These are phyloP conservation scores for Hypoxylon intermedium DNA, from an alignment of 495 filamentous ascomycete species.

Conservation along the genomic window DNA sequence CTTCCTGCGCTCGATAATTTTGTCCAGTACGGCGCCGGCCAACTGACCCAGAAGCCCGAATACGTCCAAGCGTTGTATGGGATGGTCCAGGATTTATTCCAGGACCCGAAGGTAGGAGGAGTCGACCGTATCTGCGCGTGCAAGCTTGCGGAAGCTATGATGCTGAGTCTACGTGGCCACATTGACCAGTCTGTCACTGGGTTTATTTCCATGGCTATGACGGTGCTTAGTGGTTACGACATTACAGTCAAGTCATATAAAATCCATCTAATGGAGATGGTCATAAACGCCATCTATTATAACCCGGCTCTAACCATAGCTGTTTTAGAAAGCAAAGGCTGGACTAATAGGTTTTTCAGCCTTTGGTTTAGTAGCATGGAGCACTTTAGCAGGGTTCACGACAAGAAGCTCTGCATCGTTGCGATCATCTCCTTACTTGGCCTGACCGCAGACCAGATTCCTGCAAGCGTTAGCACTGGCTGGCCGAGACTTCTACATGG, in stretches of 20 bases:
- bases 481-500: slow-evolving; percentile 94
- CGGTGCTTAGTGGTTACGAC: slow-evolving; percentile 70
- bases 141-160: slow-evolving; percentile 95
- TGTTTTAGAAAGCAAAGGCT: slow-evolving; percentile 84
- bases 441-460: slow-evolving; percentile 77
- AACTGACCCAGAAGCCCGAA: slow-evolving; percentile 78
- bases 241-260: slow-evolving; percentile 86
- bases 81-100: slow-evolving; percentile 74
- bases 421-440: slow-evolving; percentile 87
- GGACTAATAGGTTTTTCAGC: slow-evolving; percentile 99
- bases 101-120: slow-evolving; percentile 86
- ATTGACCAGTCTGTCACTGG: slow-evolving; percentile 85
- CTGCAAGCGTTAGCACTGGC: slow-evolving; percentile 86
- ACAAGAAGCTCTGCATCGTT: slow-evolving; percentile 96
- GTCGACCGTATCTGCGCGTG: slow-evolving; percentile 98
- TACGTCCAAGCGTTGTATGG: slow-evolving; percentile 87
- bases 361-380: slow-evolving; percentile 97
- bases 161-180: slow-evolving; percentile 92
- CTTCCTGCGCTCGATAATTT: slow-evolving; percentile 97
- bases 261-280: slow-evolving; percentile 98
- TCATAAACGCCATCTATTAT: slow-evolving; percentile 98
- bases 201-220: slow-evolving; percentile 90
- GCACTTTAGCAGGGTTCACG: slow-evolving; percentile 89
- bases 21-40: slow-evolving; percentile 84
- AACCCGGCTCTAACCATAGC: slow-evolving; percentile 84